Evolutionary conservation across 495 filamentous ascomycete genomes (phyloP), one percentile per base, ranked within the genome.

Genomic region (Penicillium angulare): DNA sequence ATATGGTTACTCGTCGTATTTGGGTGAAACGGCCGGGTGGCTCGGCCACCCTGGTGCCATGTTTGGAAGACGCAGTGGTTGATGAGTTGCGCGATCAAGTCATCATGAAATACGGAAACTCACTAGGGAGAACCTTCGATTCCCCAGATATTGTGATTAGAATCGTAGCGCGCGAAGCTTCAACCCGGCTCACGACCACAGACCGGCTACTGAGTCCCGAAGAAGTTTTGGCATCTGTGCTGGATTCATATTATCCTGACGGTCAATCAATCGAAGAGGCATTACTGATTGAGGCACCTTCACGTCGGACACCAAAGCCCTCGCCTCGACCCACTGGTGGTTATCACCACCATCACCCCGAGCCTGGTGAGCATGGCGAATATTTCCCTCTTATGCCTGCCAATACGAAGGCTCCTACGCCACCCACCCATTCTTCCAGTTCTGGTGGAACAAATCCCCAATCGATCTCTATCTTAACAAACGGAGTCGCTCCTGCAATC

Each of bases 11-110:
- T 34, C 81, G 89, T 61, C 96, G 93, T 77, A 84, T 97, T 52
- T 98, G 93, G 93, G 93, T 97, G 55, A 92, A 85, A 72, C 79
- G 93, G 52, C 85, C 85, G 10, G 81, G 85, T 50, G 89, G 82
- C 34, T 96, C 92, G 33, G 84, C 93, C 48, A 98, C 93, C 20
- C 72, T 91, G 55, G 87, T 98, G 32, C 84, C 87, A 38, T 87
- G 95, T 55, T 77, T 82, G 50, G 87, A 92, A 60, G 90, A 96
- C 61, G 89, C 95, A 58, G 66, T 98, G 68, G 93, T 97, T 16
- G 93, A 98, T 61, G 95, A 97, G 72, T 85, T 95, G 44, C 84
- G 92, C 48, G 95, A 97, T 57, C 81, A 91, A 79, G 91, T 97
- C 21, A 73, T 98, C 56, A 82, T 81, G 55, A 97, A 96, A 72